Evolutionary conservation across 2,329 filamentous ascomycete genomes (phyloP), one percentile per base, ranked within the genome.

Genomic region (Fusarium euwallaceae): DNA sequence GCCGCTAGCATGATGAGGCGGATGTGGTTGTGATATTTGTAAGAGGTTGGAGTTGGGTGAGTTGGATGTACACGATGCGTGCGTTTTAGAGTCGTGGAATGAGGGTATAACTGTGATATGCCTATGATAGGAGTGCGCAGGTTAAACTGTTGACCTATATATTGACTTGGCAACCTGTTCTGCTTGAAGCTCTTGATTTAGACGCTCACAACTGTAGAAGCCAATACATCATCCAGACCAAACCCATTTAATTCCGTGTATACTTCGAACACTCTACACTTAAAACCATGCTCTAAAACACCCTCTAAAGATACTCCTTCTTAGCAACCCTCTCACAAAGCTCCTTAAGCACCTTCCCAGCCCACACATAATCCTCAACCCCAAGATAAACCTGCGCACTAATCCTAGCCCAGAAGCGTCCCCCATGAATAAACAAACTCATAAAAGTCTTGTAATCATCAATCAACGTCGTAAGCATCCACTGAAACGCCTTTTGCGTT

Each of bases 311-410:
- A 70, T 83, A 83, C 73, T 84, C 82, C 60, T 77, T 81, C 61
- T 80, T 83, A 3, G 76, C 80, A 7, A 87, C 84, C 67, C 86
- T 81, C 61, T 82, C 79, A 66, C 83, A 84, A 16, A 89, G 55
- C 41, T 85, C 82, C 79, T 89, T 88, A 78, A 97, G 81, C 10
- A 88, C 84, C 61, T 85, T 80, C 0, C 87, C 94, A 5, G 88
- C 88, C 89, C 90, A 94, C 80, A 92, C 89, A 79, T 97, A 98
- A 82, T 98, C 95, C 14, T 87, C 87, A 73, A 92, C 81, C 29
- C 94, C 94, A n/a, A 98, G 83, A 80, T 97, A 98, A 0, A 97
- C 88, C 86, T 98, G 95, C 16, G 90, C 94, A 80, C 93, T 95
- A 58, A 97, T 79, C 59, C 96, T 86, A 0, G 88, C 86, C 93